Evolutionary conservation across 2,329 filamentous ascomycete species (phyloP).

Genomic region (Metarhizium robertsii): DNA sequence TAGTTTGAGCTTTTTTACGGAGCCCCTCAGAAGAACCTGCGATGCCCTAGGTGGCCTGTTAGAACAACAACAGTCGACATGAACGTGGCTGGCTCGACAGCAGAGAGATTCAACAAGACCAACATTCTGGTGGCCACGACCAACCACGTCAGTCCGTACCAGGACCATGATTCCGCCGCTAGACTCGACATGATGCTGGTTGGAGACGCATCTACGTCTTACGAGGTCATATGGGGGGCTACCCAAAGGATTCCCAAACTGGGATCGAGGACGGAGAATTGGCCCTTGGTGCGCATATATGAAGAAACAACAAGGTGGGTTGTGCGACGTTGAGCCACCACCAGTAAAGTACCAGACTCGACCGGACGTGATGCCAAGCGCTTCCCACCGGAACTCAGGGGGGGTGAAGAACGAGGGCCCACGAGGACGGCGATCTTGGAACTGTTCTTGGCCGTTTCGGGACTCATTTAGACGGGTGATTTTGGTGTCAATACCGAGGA

Average conservation of each 20-base stretch:
- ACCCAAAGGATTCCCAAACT: background rate
- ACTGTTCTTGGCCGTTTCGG: too few species aligned
- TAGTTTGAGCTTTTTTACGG: constrained; percentile 38
- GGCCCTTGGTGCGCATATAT: too few species aligned
- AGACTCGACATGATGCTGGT: constrained; percentile 19
- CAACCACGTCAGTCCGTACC: constrained; percentile 32
- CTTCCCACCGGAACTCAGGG: too few species aligned
- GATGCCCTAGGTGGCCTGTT: constrained; percentile 19
- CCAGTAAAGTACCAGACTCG: too few species aligned
- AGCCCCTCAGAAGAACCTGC: constrained; percentile 30
- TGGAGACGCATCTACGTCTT: background rate
- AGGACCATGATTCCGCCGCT: constrained; percentile 31
- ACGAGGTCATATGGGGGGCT: background rate
- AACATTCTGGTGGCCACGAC: constrained; percentile 31
- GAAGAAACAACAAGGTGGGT: too few species aligned
- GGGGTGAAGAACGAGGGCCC: background rate
- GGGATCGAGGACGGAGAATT: too few species aligned
- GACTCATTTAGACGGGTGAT: too few species aligned
- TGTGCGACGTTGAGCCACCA: too few species aligned
- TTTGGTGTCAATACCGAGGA: too few species aligned
- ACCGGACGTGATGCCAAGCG: too few species aligned
- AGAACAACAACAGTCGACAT: background rate
- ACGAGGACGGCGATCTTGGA: too few species aligned
- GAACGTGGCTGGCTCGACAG: background rate
- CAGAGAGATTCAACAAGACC: constrained; percentile 8